Percentiles rank a stretch among this genome's conserved stretches.
These are phyloP conservation scores for Tulasnella sp. DNA, from an alignment of 768 basidiomycete genomes.

Conservation along the genomic window DNA sequence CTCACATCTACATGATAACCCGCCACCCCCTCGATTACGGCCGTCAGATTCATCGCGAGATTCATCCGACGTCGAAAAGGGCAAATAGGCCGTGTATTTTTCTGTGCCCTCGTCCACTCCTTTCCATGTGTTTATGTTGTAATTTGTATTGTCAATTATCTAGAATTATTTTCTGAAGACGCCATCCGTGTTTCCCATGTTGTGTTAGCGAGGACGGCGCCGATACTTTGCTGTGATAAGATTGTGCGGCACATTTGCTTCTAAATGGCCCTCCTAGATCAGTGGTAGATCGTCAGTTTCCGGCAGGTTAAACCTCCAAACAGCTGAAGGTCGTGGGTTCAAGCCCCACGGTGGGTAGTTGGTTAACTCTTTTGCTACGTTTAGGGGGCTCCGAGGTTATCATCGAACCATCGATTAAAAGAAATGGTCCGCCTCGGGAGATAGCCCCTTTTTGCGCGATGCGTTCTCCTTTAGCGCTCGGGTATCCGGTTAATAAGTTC, in stretches of 20 bases:
- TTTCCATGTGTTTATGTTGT: background rate
- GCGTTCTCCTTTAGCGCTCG: too few relatives aligned
- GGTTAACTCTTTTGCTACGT: background rate
- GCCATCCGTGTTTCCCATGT: too few relatives aligned
- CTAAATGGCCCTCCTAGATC: background rate
- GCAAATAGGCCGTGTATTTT: background rate
- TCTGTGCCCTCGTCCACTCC: background rate
- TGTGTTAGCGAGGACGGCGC: too few relatives aligned
- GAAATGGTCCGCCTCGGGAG: too few relatives aligned
- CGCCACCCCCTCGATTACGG: background rate
- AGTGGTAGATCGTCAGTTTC: constrained; percentile 16
- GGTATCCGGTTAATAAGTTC: too few relatives aligned
- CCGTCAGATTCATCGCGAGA: constrained; percentile 2
- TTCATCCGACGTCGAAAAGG: constrained; percentile 1
- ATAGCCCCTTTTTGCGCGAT: too few relatives aligned
- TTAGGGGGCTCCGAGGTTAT: too few relatives aligned
- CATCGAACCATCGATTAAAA: too few relatives aligned
- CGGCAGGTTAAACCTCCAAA: background rate
- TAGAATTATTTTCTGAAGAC: background rate
- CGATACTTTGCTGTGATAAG: background rate
- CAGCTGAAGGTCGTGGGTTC: constrained; percentile 15
- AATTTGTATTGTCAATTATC: background rate
- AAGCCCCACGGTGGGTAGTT: constrained; percentile 15
- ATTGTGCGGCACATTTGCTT: background rate
- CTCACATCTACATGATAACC: background rate